Conservation (phyloP, 2,329 filamentous ascomycete species). For the Pezicula carpinea region DNA sequence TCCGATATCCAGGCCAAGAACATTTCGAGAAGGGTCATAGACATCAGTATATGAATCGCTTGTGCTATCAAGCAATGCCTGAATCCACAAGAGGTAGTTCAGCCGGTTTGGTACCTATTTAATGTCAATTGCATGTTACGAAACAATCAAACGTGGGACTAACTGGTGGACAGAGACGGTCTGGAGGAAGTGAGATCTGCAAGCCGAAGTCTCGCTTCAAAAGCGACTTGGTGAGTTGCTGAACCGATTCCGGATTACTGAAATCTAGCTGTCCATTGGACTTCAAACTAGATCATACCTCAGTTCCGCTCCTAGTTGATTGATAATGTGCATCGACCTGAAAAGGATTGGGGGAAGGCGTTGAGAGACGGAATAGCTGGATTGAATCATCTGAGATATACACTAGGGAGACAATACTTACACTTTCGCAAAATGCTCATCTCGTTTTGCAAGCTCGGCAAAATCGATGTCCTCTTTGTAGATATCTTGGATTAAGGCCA, state of each 20-base stretch:
- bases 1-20: slow-evolving; percentile 77
- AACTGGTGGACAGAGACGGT: slow-evolving; percentile 84
- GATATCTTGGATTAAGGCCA: slow-evolving; percentile 32
- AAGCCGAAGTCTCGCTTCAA: slow-evolving; percentile 73
- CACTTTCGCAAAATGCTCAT: slow-evolving; percentile 55
- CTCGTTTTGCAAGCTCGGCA: slow-evolving; percentile 51
- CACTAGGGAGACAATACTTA: slow-evolving; percentile 29
- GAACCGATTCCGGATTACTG: slow-evolving; percentile 67
- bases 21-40: slow-evolving; percentile 49
- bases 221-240: slow-evolving; percentile 77
- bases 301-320: slow-evolving; percentile 1
- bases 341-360: not conserved
- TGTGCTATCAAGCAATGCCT: slow-evolving; percentile 68
- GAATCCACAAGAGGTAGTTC: slow-evolving; percentile 89
- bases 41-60: slow-evolving; percentile 36
- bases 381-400: not conserved
- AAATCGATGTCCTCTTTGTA: slow-evolving; percentile 61
- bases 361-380: not conserved
- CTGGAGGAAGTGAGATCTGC: slow-evolving; percentile 62
- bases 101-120: slow-evolving; percentile 59
- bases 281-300: slow-evolving; percentile 37
- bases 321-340: not conserved
- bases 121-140: not conserved
- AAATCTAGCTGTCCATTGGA: slow-evolving; percentile 68
- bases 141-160: slow-evolving; percentile 16